Evolutionary conservation across 441 rosid species (phyloP).

Genomic region (Pelargonium cotyledonis): DNA sequence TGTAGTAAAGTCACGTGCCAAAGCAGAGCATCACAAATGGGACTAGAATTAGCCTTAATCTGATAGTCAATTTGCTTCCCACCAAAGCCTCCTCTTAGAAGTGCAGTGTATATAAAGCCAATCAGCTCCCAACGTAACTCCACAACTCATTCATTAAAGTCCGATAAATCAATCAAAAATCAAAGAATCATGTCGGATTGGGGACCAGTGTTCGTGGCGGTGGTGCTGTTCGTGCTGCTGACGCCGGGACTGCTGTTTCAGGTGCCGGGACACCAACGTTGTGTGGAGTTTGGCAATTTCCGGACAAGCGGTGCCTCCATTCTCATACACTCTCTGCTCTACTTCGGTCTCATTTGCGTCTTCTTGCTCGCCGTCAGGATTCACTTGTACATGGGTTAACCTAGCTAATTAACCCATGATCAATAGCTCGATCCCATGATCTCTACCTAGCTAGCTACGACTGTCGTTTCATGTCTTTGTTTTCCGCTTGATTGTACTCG

Average conservation of each 20-base stretch:
- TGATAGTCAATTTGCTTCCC: too few relatives aligned
- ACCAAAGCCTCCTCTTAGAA: too few relatives aligned
- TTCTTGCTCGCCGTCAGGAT: slow-evolving; percentile 33
- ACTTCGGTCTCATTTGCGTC: slow-evolving; percentile 34
- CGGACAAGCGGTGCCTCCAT: slow-evolving; percentile 55
- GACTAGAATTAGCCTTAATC: too few relatives aligned
- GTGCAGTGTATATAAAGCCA: too few relatives aligned
- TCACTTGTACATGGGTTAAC: slow-evolving; percentile 28
- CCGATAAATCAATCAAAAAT: background rate
- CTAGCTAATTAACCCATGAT: background rate
- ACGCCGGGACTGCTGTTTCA: slow-evolving; percentile 67
- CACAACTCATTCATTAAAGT: too few relatives aligned
- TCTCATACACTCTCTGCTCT: slow-evolving; percentile 33
- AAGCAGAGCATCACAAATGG: too few relatives aligned
- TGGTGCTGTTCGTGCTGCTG: slow-evolving; percentile 55
- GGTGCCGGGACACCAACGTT: slow-evolving; percentile 44
- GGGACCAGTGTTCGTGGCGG: slow-evolving; percentile 56
- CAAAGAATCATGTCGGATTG: slow-evolving; percentile 41
- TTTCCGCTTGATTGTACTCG: too few relatives aligned
- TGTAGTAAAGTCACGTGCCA: too few relatives aligned
- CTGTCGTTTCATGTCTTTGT: too few relatives aligned
- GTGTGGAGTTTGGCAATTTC: slow-evolving; percentile 56
- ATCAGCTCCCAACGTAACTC: background rate
- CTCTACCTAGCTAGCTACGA: too few relatives aligned
- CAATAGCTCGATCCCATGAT: too few relatives aligned